Evolutionary conservation across 768 basidiomycete genomes (phyloP).

Genomic region (Amanita fuliginea): DNA sequence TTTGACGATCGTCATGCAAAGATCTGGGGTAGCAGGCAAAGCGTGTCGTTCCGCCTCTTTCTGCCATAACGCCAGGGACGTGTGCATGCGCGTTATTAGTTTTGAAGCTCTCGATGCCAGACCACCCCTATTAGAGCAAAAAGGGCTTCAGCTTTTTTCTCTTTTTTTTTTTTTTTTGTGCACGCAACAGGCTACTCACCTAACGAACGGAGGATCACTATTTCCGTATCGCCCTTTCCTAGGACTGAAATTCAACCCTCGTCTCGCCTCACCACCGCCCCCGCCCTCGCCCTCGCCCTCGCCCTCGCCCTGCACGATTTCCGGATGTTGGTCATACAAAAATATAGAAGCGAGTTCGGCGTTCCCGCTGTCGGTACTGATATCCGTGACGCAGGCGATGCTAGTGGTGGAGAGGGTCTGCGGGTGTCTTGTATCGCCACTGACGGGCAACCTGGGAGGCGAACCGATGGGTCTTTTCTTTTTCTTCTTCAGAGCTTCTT

Average conservation of each 20-base stretch:
- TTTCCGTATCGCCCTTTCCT: constrained; percentile 31
- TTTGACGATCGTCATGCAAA: background rate
- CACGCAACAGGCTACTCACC: constrained; percentile 18
- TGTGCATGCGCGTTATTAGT: constrained; percentile 25
- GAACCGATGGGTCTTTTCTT: background rate
- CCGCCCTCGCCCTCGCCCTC: constrained; percentile 11
- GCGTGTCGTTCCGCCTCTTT: constrained; percentile 24
- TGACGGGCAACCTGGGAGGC: background rate
- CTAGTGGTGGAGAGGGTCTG: constrained; percentile 39
- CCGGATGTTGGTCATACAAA: constrained; percentile 31
- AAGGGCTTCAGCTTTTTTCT: no score
- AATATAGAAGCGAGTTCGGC: constrained; percentile 40
- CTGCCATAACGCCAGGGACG: constrained; percentile 35
- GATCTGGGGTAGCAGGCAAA: background rate
- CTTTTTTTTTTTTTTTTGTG: no score
- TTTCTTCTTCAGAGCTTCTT: background rate
- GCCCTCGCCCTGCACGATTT: constrained; percentile 16
- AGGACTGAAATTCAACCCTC: constrained; percentile 44
- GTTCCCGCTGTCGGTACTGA: constrained; percentile 28
- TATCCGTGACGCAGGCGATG: constrained; percentile 40
- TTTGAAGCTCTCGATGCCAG: constrained; percentile 34
- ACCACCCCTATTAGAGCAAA: constrained; percentile 25
- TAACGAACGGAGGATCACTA: constrained; percentile 25
- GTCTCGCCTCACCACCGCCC: constrained; percentile 19
- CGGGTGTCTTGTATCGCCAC: constrained; percentile 16